Evolutionary conservation across 257 asterid species (phyloP).

Genomic region (Plantago elongata): DNA sequence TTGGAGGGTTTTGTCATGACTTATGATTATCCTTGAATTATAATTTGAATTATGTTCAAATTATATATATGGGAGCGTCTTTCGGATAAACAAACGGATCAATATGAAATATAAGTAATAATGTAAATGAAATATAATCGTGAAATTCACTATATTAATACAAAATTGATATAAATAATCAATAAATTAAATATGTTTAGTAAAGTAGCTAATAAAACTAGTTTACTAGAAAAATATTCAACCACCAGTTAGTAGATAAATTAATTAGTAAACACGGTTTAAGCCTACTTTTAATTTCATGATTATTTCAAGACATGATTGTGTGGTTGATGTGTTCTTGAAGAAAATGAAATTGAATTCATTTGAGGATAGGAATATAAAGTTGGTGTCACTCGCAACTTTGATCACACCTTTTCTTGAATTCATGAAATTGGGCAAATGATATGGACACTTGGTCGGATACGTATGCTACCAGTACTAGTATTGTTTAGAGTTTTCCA

Average conservation of each 20-base stretch:
- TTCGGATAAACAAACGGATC: no score
- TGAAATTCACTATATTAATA: no score
- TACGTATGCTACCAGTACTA: neutral
- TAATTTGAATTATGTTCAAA: neutral
- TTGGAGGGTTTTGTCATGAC: slow-evolving; percentile 2
- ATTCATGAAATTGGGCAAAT: slow-evolving; percentile 9
- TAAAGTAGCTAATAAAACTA: no score
- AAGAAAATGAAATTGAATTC: neutral
- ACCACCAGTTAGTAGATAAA: no score
- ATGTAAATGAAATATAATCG: no score
- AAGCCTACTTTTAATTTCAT: neutral
- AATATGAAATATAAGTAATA: no score
- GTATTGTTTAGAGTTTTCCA: no score
- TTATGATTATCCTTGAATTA: slow-evolving; percentile 1
- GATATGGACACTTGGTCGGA: slow-evolving; percentile 18
- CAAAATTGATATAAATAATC: no score
- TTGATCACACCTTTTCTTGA: neutral
- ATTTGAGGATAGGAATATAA: neutral
- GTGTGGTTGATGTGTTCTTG: neutral
- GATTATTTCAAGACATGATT: slow-evolving; percentile 2
- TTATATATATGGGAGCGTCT: no score
- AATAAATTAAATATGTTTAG: no score
- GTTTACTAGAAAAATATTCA: no score
- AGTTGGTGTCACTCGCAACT: neutral
- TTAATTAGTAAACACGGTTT: no score